These are phyloP conservation scores for Endogone sp. DNA, from an alignment of 192 early-diverging fungal species.

Conservation along the genomic window DNA sequence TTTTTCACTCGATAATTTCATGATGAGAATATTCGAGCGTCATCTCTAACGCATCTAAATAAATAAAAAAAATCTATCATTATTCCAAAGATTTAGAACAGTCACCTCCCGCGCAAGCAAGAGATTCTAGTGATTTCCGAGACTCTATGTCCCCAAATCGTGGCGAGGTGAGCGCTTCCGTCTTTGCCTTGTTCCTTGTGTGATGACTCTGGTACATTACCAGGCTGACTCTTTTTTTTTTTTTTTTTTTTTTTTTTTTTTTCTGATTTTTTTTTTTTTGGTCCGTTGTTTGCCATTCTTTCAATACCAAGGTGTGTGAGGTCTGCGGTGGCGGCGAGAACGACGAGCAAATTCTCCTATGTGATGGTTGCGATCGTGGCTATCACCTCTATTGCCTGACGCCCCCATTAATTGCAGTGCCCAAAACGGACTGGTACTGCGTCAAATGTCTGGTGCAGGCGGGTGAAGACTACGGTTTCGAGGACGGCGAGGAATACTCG, in stretches of 20 bases:
- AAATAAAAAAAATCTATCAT: no score
- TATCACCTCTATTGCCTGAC: conserved; percentile 81
- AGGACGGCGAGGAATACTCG: conserved; percentile 78
- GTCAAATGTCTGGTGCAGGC: conserved; percentile 68
- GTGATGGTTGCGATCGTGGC: conserved; percentile 83
- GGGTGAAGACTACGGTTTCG: conserved; percentile 91
- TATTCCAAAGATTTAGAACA: no score
- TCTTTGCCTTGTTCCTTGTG: not conserved
- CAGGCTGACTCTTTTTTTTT: not conserved
- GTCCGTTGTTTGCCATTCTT: not conserved
- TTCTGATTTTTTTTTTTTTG: no score
- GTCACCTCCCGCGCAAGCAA: not conserved
- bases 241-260: no score
- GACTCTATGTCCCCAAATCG: conserved; percentile 2
- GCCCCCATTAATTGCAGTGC: conserved; percentile 57
- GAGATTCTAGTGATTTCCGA: not conserved
- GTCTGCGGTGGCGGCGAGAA: conserved; percentile 35
- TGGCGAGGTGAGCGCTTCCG: not conserved
- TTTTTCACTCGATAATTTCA: no score
- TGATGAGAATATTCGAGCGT: no score
- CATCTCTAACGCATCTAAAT: no score
- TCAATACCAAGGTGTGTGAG: conserved; percentile 37
- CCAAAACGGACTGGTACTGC: conserved; percentile 85
- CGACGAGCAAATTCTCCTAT: conserved; percentile 70
- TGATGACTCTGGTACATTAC: not conserved